Evolutionary conservation across 768 basidiomycete genomes (phyloP).

Genomic region (Mycena floridula): DNA sequence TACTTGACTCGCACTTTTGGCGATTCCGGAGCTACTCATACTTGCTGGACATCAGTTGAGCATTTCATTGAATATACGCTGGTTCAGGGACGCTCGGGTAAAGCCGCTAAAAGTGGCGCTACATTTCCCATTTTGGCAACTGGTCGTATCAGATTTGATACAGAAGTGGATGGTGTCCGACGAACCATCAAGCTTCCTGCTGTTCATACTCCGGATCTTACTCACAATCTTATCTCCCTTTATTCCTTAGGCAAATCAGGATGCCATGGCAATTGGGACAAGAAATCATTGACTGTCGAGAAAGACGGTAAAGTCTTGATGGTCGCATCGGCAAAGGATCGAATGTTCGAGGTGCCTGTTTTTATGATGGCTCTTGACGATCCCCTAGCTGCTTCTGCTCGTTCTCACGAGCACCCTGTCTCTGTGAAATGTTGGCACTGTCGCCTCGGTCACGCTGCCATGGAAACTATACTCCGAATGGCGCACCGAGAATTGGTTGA

Average conservation of each 20-base stretch:
- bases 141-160: not conserved
- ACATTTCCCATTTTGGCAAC: not conserved
- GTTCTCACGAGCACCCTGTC: not conserved
- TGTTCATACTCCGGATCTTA: not conserved
- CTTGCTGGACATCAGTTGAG: not conserved
- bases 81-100: not conserved
- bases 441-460: slow-evolving; percentile 1
- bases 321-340: not conserved
- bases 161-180: not conserved
- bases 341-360: slow-evolving; percentile 1
- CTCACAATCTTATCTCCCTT: not conserved
- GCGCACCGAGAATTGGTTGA: not conserved
- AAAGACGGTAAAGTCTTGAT: not conserved
- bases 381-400: not conserved
- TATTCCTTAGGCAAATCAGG: not conserved
- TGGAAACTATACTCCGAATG: not conserved
- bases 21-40: not conserved
- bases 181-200: not conserved
- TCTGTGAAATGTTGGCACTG: not conserved
- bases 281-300: not conserved
- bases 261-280: not conserved
- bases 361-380: slow-evolving; percentile 1
- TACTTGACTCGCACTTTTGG: no score
- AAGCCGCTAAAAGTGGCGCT: not conserved
- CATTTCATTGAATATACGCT: not conserved